These are phyloP conservation scores for Monosporascus sp. DNA, from an alignment of 2,329 filamentous ascomycete species.

Conservation along the genomic window DNA sequence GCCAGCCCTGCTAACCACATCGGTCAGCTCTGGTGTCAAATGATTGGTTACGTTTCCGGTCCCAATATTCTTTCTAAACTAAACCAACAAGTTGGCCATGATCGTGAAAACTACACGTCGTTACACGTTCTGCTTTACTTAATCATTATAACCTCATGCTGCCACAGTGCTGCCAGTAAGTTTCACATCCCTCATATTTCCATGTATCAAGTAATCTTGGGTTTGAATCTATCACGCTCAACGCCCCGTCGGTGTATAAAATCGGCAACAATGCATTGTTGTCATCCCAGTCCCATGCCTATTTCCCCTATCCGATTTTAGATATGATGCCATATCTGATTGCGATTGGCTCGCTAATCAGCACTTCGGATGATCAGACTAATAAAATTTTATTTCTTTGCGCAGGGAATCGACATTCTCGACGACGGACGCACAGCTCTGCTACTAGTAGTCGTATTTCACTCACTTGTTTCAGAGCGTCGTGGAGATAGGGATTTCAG, in stretches of 20 bases:
- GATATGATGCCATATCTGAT: not conserved
- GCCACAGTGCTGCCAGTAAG: not conserved
- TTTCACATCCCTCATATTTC: not conserved
- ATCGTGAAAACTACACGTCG: no score
- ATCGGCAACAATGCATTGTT: not conserved
- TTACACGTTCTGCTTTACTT: not conserved
- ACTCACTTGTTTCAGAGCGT: slow-evolving; percentile 6
- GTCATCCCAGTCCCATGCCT: not conserved
- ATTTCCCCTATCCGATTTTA: not conserved
- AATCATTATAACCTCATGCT: not conserved
- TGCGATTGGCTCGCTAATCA: not conserved
- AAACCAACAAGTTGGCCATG: not conserved
- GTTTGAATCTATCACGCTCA: no score
- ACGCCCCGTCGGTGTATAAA: not conserved
- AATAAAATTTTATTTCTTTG: not conserved
- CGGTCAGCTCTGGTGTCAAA: not conserved
- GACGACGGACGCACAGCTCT: slow-evolving; percentile 2
- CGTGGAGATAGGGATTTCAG: slow-evolving; percentile 9
- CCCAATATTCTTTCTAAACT: not conserved
- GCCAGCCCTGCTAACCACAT: not conserved
- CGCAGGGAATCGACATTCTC: not conserved
- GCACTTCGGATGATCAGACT: not conserved
- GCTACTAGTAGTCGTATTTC: slow-evolving; percentile 5
- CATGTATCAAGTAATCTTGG: no score
- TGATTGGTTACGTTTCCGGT: not conserved